Conservation (phyloP, 345 rosid species). For the thale cress (Arabidopsis thaliana) region DNA sequence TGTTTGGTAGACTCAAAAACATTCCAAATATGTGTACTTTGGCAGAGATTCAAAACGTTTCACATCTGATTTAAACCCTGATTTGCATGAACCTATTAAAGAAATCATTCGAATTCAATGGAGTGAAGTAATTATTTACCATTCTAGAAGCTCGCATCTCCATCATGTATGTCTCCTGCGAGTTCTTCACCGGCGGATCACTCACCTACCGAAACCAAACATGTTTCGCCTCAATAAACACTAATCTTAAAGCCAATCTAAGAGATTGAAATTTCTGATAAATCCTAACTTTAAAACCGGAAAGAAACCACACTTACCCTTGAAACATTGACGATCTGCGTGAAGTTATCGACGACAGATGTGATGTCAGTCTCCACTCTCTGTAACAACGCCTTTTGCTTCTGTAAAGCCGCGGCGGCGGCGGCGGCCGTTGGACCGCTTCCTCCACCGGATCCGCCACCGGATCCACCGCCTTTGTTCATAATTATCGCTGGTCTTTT, state of each 20-base stretch:
- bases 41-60: not conserved
- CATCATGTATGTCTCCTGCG: constrained; percentile 92
- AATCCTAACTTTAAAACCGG: not conserved
- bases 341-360: constrained; percentile 81
- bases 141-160: constrained; percentile 92
- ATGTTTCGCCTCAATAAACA: not conserved
- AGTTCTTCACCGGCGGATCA: constrained; percentile 76
- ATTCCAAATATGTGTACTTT: not conserved
- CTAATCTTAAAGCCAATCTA: not conserved
- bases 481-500: constrained; percentile 31
- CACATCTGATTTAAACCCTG: no score
- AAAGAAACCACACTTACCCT: constrained; percentile 48
- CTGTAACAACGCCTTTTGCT: constrained; percentile 82
- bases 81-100: not conserved
- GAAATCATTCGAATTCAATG: not conserved
- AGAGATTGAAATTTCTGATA: not conserved
- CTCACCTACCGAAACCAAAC: constrained; percentile 55
- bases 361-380: constrained; percentile 82
- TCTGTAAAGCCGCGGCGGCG: constrained; percentile 78
- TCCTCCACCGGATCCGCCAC: constrained; percentile 52
- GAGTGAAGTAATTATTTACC: constrained; percentile 44
- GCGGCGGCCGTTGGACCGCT: constrained; percentile 82
- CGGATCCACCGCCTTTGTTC: constrained; percentile 70
- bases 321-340: constrained; percentile 77
- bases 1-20: not conserved